A percentile compares a stretch with the other conserved stretches of the same genome.
Evolutionary conservation across 441 rosid species (phyloP).

Genomic region (Populus hybrid): DNA sequence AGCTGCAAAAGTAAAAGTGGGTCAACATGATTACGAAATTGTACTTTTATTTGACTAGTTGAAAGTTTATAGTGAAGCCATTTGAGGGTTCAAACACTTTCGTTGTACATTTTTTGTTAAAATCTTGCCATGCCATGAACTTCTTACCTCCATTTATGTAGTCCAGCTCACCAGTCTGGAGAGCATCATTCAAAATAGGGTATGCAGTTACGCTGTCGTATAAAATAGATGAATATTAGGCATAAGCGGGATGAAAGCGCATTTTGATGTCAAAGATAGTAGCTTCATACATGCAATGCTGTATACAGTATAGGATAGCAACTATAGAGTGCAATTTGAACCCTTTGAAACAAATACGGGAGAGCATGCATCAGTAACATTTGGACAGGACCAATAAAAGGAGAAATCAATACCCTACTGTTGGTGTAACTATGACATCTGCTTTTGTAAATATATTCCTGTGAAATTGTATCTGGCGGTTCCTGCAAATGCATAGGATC

Average conservation of each 20-base stretch:
- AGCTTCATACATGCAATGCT: background rate
- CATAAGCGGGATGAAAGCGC: background rate
- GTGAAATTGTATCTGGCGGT: constrained; percentile 52
- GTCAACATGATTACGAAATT: background rate
- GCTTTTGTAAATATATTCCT: constrained; percentile 44
- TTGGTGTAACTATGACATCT: constrained; percentile 71
- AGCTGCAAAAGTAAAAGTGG: constrained; percentile 41
- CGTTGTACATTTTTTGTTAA: background rate
- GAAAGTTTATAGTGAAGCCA: background rate
- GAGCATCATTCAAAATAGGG: constrained; percentile 40
- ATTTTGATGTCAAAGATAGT: background rate
- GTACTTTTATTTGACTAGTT: background rate
- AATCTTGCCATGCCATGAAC: background rate
- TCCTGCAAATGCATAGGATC: constrained; percentile 34
- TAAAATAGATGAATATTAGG: background rate
- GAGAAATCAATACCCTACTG: constrained; percentile 50
- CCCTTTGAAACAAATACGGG: background rate
- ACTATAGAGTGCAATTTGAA: background rate
- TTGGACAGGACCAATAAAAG: background rate
- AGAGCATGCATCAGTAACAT: background rate
- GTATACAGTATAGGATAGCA: background rate
- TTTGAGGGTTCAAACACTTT: background rate
- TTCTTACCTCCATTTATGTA: constrained; percentile 68
- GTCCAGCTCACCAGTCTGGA: constrained; percentile 66
- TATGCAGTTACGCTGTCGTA: constrained; percentile 60